A percentile compares a stretch with the other conserved stretches of the same genome.
These are phyloP conservation scores for Pichia sp. DNA, from an alignment of 1,139 yeast species.

Conservation along the genomic window DNA sequence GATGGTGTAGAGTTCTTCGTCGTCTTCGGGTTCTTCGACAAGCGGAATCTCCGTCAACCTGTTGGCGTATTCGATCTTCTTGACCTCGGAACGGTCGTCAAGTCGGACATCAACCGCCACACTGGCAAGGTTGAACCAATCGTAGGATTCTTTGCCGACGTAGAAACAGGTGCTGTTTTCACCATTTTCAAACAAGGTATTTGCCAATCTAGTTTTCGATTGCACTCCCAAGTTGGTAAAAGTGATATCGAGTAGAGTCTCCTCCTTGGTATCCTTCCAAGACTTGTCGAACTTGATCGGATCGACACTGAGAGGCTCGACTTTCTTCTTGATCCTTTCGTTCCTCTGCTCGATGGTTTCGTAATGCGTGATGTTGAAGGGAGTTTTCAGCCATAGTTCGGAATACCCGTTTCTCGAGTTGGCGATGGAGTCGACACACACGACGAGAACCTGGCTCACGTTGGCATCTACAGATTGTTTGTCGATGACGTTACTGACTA, in stretches of 20 bases:
- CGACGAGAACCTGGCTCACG: slow-evolving; percentile 41
- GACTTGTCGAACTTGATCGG: slow-evolving; percentile 26
- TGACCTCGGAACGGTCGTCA: neutral
- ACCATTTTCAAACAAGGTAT: slow-evolving; percentile 30
- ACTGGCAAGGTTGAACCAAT: slow-evolving; percentile 14
- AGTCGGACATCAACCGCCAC: slow-evolving; percentile 3
- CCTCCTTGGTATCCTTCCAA: slow-evolving; percentile 20
- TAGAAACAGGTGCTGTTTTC: slow-evolving; percentile 26
- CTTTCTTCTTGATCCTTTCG: slow-evolving; percentile 8
- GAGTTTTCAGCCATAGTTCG: slow-evolving; percentile 45
- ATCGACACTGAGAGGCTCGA: slow-evolving; percentile 19
- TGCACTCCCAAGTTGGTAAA: slow-evolving; percentile 4
- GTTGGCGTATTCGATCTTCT: slow-evolving; percentile 14
- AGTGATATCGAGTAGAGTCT: slow-evolving; percentile 11
- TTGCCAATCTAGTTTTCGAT: slow-evolving; percentile 24
- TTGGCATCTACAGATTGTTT: slow-evolving; percentile 3
- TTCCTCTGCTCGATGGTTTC: slow-evolving; percentile 14
- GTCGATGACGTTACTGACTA: slow-evolving; percentile 37
- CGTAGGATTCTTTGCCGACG: slow-evolving; percentile 7
- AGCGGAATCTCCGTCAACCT: slow-evolving; percentile 21
- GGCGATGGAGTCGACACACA: slow-evolving; percentile 47
- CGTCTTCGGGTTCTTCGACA: slow-evolving; percentile 14
- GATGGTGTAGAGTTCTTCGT: slow-evolving; percentile 29
- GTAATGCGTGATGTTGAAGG: slow-evolving; percentile 28
- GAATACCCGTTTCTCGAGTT: slow-evolving; percentile 43